Evolutionary conservation across 345 rosid genomes (phyloP), one percentile per base, ranked within the genome.

Genomic region (Stellera chamaejasme): DNA sequence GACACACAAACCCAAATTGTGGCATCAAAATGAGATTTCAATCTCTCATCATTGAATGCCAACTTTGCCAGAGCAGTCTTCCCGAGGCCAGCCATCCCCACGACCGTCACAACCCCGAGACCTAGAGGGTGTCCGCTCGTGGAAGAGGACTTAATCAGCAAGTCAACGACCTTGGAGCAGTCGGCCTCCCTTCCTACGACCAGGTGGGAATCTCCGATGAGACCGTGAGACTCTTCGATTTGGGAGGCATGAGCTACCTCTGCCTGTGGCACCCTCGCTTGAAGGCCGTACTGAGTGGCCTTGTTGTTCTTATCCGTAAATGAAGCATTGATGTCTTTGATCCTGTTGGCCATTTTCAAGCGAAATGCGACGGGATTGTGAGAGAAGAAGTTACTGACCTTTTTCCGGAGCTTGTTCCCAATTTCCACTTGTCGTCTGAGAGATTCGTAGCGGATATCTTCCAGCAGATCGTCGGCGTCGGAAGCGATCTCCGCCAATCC

Each of bases 71-170:
- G 8, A 6, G 71, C 43, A 2, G 75, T 66, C 26, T 71, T 71
- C n/a, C 75, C 75, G 15, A 71, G 28, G 10, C 75, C 71, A 0
- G 47, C 27, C 67, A 71, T 71, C 2, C 75, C 71, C n/a, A 71
- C 58, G 0, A 71, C 45, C 1, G 68, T 11, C 10, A 50, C 36
- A 11, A 45, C 47, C 0, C 43, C 10, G 10, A 69, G 26, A 3
- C 16, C 41, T 8, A 32, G 39, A 32, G 39, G 39, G 7, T 8
- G 39, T 27, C 41, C 50, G 4, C 10, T 50, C 13, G 45, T 13
- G 10, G 13, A 10, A 23, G 50, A 19, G 23, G 23, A 69, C 25
- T 11, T 15, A 52, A 13, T 28, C 19, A 65, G n/a, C 48, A 57
- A 10, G 6, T 58, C 11, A 23, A 56, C 54, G 3, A 67, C 44